Conservation (phyloP, 73 alveolate genomes). For the Paramecium octaurelia region DNA sequence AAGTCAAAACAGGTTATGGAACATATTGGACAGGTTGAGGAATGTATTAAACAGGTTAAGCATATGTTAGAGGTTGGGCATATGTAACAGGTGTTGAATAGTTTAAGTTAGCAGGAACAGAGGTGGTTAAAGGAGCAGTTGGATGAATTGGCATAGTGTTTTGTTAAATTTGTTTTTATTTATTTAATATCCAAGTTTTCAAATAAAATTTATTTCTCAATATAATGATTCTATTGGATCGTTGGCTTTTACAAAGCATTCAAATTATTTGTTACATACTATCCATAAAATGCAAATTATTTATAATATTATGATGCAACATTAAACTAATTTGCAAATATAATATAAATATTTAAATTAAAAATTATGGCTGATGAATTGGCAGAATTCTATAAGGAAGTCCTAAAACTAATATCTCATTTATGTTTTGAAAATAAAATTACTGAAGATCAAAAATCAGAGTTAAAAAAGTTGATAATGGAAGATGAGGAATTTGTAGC, state of each 20-base stretch:
- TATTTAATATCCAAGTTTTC: neutral
- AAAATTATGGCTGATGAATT: slow-evolving; percentile 27
- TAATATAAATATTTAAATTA: neutral
- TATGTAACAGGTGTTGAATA: neutral
- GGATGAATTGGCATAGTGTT: neutral
- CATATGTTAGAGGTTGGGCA: slow-evolving; percentile 8
- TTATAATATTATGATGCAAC: neutral
- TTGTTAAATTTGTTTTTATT: neutral
- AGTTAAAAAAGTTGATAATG: neutral
- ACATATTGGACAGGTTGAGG: neutral
- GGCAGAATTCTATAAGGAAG: neutral
- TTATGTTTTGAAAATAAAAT: neutral
- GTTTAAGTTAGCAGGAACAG: neutral
- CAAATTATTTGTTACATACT: neutral
- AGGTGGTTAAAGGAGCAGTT: neutral
- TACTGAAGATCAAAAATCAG: neutral
- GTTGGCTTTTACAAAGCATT: neutral
- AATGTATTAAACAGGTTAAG: neutral
- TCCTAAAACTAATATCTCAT: neutral
- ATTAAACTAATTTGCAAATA: neutral
- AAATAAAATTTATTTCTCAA: neutral
- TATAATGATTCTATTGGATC: neutral
- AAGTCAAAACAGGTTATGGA: neutral
- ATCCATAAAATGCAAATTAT: neutral
- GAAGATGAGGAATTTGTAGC: slow-evolving; percentile 27